These are phyloP conservation scores for Backusella morwellensis DNA, from an alignment of 192 early-diverging fungal species.

Conservation along the genomic window DNA sequence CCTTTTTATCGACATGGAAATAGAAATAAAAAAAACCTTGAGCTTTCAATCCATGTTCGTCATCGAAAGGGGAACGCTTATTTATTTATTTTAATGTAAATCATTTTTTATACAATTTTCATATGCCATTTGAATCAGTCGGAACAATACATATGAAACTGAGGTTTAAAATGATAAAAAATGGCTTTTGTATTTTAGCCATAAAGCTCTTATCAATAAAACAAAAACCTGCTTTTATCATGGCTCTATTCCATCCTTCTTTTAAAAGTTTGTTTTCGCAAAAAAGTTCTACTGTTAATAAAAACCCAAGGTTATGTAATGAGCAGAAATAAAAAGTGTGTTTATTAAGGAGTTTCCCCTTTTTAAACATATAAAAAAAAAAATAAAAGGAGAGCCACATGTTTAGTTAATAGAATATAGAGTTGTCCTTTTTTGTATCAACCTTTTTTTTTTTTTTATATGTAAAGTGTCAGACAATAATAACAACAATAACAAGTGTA, in stretches of 20 bases:
- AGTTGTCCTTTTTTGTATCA: slow-evolving; percentile 1
- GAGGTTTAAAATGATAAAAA: neutral
- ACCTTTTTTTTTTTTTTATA: too few species aligned
- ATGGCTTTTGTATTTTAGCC: neutral
- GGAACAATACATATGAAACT: slow-evolving; percentile 1
- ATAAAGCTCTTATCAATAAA: neutral
- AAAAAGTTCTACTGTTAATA: neutral
- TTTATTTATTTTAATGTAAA: too few species aligned
- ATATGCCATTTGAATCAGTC: neutral
- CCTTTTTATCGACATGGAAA: too few species aligned
- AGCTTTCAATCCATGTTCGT: too few species aligned
- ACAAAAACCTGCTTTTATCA: neutral
- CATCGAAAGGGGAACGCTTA: too few species aligned
- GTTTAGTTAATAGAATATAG: neutral
- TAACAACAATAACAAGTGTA: neutral
- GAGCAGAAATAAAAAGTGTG: neutral
- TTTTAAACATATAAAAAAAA: neutral
- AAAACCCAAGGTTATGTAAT: neutral
- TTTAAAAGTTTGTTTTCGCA: neutral
- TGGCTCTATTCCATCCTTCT: neutral
- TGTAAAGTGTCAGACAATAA: neutral
- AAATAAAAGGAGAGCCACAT: neutral
- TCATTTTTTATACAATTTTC: neutral
- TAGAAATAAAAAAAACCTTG: too few species aligned
- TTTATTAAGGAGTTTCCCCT: neutral